phyloP scores from a whole-genome alignment of 192 early-diverging fungal genomes.

The Coemansia sp. region DNA sequence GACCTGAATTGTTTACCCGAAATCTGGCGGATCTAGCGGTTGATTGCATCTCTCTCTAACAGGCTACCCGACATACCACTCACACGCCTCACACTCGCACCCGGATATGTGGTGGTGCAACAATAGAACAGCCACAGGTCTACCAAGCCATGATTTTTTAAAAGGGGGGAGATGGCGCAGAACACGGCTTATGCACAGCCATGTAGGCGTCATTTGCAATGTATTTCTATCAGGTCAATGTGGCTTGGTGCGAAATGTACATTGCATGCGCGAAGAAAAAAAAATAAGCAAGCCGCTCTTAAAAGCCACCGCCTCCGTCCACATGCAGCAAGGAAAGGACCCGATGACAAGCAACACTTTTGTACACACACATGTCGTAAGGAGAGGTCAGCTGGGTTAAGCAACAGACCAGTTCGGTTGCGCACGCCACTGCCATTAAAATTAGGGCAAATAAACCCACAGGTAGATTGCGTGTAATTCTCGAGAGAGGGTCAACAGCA shows the following conservation, averaged over 20 bases:
- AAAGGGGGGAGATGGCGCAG: background rate
- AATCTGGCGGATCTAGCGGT: background rate
- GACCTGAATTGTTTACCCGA: slow-evolving; percentile 6
- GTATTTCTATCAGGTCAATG: background rate
- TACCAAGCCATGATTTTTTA: background rate
- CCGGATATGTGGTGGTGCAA: background rate
- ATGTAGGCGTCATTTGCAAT: slow-evolving; percentile 12
- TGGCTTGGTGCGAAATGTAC: slow-evolving; percentile 1
- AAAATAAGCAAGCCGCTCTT: background rate
- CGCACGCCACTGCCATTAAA: slow-evolving; percentile 1
- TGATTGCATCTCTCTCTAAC: background rate
- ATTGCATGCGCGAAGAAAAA: background rate
- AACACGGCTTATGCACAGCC: slow-evolving; percentile 1
- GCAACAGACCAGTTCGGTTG: background rate
- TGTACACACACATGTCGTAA: background rate
- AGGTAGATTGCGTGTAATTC: background rate
- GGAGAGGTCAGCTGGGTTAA: background rate
- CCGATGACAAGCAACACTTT: background rate
- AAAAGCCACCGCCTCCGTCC: background rate
- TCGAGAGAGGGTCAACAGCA: background rate
- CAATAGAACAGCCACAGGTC: background rate
- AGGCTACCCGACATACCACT: slow-evolving; percentile 4
- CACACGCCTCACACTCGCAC: background rate
- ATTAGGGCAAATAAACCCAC: background rate
- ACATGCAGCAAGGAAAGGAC: background rate